Percentiles rank a stretch among this genome's conserved stretches.
Evolutionary conservation across 495 filamentous ascomycete genomes (phyloP).

Genomic region (Delitschia confertaspora): DNA sequence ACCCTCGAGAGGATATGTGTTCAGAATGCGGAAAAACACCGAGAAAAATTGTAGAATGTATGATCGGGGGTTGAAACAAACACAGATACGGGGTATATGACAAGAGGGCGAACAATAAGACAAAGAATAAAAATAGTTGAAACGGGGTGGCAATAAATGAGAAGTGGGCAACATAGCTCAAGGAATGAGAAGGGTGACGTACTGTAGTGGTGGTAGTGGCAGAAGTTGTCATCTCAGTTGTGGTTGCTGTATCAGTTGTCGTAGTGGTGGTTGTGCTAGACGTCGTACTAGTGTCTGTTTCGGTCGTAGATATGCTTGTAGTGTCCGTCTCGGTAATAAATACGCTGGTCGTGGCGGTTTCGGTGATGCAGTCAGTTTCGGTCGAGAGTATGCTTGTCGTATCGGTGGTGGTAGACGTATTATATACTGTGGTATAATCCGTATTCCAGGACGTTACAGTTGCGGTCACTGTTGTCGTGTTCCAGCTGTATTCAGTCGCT

Average conservation of each 20-base stretch:
- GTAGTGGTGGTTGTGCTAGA: neutral
- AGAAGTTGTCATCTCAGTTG: neutral
- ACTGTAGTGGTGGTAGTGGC: neutral
- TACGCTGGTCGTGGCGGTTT: neutral
- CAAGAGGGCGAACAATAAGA: too few species aligned
- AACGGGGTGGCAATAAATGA: too few species aligned
- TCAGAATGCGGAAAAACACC: too few species aligned
- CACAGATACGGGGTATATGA: too few species aligned
- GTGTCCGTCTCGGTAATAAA: slow-evolving; percentile 1
- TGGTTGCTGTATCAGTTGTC: neutral
- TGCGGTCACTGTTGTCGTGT: neutral
- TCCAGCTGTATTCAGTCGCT: too few species aligned
- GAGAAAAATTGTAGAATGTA: too few species aligned
- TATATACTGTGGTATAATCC: neutral
- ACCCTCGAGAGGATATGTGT: too few species aligned
- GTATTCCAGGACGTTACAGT: slow-evolving; percentile 1
- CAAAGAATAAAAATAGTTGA: too few species aligned
- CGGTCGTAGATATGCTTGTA: slow-evolving; percentile 1
- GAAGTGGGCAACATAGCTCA: too few species aligned
- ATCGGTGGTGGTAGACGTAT: neutral
- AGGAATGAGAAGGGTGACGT: too few species aligned
- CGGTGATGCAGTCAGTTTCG: neutral
- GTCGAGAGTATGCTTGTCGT: neutral
- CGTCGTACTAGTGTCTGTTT: slow-evolving; percentile 3
- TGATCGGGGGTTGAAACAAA: too few species aligned